Base-by-base conservation (phyloP, 345 rosid species). In the Brassica cretica region DNA sequence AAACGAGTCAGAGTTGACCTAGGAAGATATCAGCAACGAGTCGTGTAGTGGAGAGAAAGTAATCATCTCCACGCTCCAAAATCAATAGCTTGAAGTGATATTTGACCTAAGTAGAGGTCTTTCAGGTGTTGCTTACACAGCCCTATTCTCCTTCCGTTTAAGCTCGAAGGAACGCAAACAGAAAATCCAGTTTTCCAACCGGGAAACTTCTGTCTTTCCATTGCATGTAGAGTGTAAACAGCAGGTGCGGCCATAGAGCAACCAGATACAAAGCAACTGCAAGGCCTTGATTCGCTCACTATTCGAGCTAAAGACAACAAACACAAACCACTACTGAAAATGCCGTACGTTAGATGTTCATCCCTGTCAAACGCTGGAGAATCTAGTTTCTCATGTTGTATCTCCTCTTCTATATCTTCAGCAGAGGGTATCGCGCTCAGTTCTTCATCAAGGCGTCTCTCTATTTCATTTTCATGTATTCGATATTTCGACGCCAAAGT, bases 101-200 rank as follows among this genome's bases (percentile, higher is more conserved):
- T 85, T 70, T 68, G 84, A 70, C 94, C 97, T 59, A 84, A 75
- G 72, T 88, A 92, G 25, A 94, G 81, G 80, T 90, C 93, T 76
- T 72, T 87, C 46, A 92, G 77, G 78, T 92, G 96, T 76, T 88
- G 66, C 77, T 89, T 86, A 72, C 97, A 94, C 78, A 94, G 72
- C 53, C 92, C 98, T 53, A 94, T 78, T 67, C 89, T 78, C 84
- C 96, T 89, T 82, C 83, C 83, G 77, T 92, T 94, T 84, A 94
- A 82, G 82, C 92, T 89, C 53, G 97, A 92, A 81, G 87, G 98
- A 49, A 94, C 90, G 80, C 88, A 88, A 82, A 84, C 81, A 32
- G 93, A 70, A 83, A 94, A 92, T 56, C 98, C 97, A 1, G 98
- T 94, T 81, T 86, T 90, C 98, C 98, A 94, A 35, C 90, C 93